phyloP scores from a whole-genome alignment of 176 grass and related monocot genomes.

The Alloteropsis semialata region DNA sequence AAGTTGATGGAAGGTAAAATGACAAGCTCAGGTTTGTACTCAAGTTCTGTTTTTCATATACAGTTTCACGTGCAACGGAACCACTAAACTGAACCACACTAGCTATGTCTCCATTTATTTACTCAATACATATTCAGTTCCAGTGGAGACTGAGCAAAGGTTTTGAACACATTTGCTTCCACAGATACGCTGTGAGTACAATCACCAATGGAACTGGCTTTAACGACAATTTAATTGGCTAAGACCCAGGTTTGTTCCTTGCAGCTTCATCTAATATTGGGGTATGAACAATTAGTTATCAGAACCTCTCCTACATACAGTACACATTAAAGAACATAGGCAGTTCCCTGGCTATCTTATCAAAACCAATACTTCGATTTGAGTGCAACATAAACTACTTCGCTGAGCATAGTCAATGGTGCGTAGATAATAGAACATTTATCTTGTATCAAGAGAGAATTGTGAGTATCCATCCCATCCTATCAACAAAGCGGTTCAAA shows the following conservation, averaged over 20 bases:
- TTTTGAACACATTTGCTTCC: not conserved
- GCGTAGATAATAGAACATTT: not conserved
- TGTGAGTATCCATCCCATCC: not conserved
- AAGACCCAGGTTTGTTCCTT: too few relatives aligned
- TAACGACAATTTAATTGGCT: too few relatives aligned
- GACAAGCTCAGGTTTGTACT: not conserved
- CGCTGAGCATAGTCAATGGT: not conserved
- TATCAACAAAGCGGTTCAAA: constrained; percentile 6
- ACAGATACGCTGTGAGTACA: too few relatives aligned
- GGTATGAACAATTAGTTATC: not conserved
- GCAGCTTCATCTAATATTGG: too few relatives aligned
- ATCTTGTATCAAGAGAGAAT: not conserved
- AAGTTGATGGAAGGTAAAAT: not conserved
- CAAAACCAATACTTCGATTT: not conserved
- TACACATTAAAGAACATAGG: not conserved
- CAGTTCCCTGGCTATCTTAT: not conserved
- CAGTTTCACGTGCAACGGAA: not conserved
- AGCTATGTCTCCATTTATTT: not conserved
- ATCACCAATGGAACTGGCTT: too few relatives aligned
- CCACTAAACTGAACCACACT: too few relatives aligned
- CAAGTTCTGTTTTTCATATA: not conserved
- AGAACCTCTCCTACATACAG: not conserved
- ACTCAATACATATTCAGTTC: not conserved
- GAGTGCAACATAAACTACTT: not conserved
- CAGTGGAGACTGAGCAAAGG: not conserved